phyloP scores from a whole-genome alignment of 768 basidiomycete species.

The Xanthoconium purpureum region DNA sequence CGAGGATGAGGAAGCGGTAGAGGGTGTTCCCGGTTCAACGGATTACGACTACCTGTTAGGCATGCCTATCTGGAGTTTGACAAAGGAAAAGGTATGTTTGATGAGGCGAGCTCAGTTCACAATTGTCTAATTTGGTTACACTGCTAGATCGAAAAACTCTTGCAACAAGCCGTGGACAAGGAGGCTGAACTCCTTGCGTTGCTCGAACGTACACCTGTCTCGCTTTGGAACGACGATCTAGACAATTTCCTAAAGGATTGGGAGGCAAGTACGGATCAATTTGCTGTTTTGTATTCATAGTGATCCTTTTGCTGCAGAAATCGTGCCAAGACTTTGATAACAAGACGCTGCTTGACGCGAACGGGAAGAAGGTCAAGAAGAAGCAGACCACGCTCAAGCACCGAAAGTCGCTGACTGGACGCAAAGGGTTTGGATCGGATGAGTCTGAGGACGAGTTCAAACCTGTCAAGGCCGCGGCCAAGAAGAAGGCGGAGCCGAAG shows the following conservation, averaged over 20 bases:
- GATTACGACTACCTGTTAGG: slow-evolving; percentile 94
- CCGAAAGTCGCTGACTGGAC: slow-evolving; percentile 48
- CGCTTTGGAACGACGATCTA: slow-evolving; percentile 89
- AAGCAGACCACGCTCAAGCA: slow-evolving; percentile 55
- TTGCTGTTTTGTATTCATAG: not conserved
- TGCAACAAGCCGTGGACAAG: slow-evolving; percentile 76
- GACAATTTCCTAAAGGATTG: slow-evolving; percentile 81
- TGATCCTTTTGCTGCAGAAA: slow-evolving; percentile 30
- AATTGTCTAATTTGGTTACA: slow-evolving; percentile 5
- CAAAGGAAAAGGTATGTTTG: slow-evolving; percentile 74
- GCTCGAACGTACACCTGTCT: slow-evolving; percentile 72
- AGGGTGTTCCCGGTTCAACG: slow-evolving; percentile 38
- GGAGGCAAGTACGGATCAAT: slow-evolving; percentile 56
- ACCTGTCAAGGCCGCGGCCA: slow-evolving; percentile 46
- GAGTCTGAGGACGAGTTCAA: slow-evolving; percentile 56
- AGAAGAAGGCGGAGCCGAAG: slow-evolving; percentile 34
- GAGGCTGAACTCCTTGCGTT: slow-evolving; percentile 76
- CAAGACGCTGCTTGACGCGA: slow-evolving; percentile 44
- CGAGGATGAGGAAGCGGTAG: slow-evolving; percentile 44
- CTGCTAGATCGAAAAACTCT: slow-evolving; percentile 76
- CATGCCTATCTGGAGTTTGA: slow-evolving; percentile 95
- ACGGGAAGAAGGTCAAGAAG: slow-evolving; percentile 52
- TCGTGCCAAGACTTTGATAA: slow-evolving; percentile 42
- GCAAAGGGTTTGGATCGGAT: slow-evolving; percentile 34
- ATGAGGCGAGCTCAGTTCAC: not conserved